Conservation (phyloP, 768 basidiomycete species). For the Hygrophorus russula region DNA sequence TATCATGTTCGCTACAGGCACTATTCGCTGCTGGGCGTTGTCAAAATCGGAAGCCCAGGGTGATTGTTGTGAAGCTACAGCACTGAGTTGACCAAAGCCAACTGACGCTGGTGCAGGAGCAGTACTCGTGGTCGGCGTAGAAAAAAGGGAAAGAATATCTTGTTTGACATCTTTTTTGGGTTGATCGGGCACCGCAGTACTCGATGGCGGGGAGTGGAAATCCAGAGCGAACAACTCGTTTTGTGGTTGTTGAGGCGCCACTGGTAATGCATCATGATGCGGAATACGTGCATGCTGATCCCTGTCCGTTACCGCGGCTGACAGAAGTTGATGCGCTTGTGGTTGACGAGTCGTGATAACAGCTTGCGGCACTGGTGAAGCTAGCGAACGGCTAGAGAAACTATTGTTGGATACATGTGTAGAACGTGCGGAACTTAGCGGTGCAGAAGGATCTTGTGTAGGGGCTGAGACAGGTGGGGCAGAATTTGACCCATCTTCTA, state of each 20-base stretch:
- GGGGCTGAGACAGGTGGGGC: constrained; percentile 14
- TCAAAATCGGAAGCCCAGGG: constrained; percentile 17
- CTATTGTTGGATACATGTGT: constrained; percentile 13
- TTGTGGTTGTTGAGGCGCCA: constrained; percentile 23
- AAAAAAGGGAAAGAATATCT: constrained; percentile 79
- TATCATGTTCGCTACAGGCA: constrained; percentile 38
- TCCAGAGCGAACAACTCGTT: constrained; percentile 80
- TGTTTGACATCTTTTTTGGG: constrained; percentile 68
- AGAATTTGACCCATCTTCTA: constrained; percentile 37
- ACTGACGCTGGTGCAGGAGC: constrained; percentile 20
- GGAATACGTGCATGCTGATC: constrained; percentile 9
- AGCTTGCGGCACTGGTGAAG: constrained; percentile 11
- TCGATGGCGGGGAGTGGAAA: constrained; percentile 54
- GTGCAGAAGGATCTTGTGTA: constrained; percentile 17
- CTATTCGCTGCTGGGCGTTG: constrained; percentile 13
- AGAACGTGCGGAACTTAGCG: constrained; percentile 15
- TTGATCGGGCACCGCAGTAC: constrained; percentile 15
- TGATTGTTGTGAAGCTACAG: constrained; percentile 12
- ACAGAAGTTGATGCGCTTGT: constrained; percentile 47
- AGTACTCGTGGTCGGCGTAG: constrained; percentile 25
- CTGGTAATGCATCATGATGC: constrained; percentile 18
- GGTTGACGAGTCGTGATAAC: constrained; percentile 30
- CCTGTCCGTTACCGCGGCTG: constrained; percentile 17
- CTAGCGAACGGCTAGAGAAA: constrained; percentile 18
- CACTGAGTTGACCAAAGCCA: constrained; percentile 26